A percentile compares a stretch with the other conserved stretches of the same genome.
Conservation (phyloP, 2,329 filamentous ascomycete genomes). For the Fonsecaea pugnacius region DNA sequence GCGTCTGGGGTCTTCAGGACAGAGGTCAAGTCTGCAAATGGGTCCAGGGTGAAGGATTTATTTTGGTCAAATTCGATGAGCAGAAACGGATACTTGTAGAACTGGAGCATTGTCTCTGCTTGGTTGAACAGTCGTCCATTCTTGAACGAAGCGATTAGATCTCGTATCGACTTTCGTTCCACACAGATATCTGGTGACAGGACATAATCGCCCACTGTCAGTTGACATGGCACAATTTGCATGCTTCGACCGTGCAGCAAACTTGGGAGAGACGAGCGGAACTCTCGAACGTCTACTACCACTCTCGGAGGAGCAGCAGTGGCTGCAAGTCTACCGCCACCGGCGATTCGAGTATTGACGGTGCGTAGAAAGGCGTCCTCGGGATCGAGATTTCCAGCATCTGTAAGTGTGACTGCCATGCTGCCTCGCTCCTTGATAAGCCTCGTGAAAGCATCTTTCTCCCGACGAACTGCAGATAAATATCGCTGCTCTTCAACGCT, state of each 20-base stretch:
- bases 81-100: constrained; percentile 88
- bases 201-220: constrained; percentile 96
- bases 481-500: constrained; percentile 97
- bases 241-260: constrained; percentile 87
- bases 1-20: constrained; percentile 65
- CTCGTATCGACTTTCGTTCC: constrained; percentile 89
- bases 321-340: constrained; percentile 80
- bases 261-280: constrained; percentile 88
- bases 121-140: constrained; percentile 92
- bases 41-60: constrained; percentile 93
- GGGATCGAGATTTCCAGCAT: constrained; percentile 74
- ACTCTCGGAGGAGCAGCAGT: constrained; percentile 87
- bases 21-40: constrained; percentile 65
- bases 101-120: constrained; percentile 88
- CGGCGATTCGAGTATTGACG: constrained; percentile 94
- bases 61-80: constrained; percentile 98
- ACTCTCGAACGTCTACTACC: constrained; percentile 94
- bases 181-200: constrained; percentile 88
- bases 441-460: constrained; percentile 95
- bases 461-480: constrained; percentile 82
- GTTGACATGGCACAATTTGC: constrained; percentile 87
- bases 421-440: constrained; percentile 90
- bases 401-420: constrained; percentile 86
- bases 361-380: constrained; percentile 92
- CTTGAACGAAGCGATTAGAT: constrained; percentile 87